Base-by-base conservation (phyloP, 192 early-diverging fungal species). In the Gigaspora rosea region DNA sequence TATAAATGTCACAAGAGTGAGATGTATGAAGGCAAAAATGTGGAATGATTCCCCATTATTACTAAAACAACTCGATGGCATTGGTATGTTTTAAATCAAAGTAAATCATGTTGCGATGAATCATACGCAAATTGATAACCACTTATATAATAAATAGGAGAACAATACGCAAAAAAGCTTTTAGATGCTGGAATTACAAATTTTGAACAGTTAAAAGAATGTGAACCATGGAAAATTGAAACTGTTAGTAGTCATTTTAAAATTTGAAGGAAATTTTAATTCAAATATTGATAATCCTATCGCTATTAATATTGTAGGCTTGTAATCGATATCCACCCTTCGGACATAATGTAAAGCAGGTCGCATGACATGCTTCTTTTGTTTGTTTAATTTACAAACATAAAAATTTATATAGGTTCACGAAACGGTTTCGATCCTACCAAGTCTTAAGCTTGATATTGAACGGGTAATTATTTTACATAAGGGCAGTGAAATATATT, bases 271-370 rank as follows among this genome's bases (percentile, higher is more conserved):
- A 56, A 27, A 18, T 18, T n/a, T 5, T 13, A 56, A 56, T 18
- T 56, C 4, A 12, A 56, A 56, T 56, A 16, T 54, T 54, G 0
- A 18, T 56, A 18, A 56, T 18, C 4, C 27, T 27, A 27, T 27
- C 27, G 27, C 27, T 56, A 54, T 54, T 15, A 4, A 56, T 18
- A 56, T 18, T 18, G 18, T 18, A 56, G 52, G 52, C 52, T 56
- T 56, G 52, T 11, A 83, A 86, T 68, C 82, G 88, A n/a, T 86
- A 88, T 69, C 88, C 90, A 11, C 87, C 90, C 12, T 87, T 89
- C 80, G 91, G 91, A 36, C 87, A 81, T 68, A 85, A 88, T 69
- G 52, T 56, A 56, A 71, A 78, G 68, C 47, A 54, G 8, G 48
- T 7, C n/a, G 18, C 78, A 4, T 27, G 61, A 16, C 52, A 27